Base-by-base conservation (phyloP, 805 yeast genomes). In the Saccharomycopsis oosterbeekiorum region DNA sequence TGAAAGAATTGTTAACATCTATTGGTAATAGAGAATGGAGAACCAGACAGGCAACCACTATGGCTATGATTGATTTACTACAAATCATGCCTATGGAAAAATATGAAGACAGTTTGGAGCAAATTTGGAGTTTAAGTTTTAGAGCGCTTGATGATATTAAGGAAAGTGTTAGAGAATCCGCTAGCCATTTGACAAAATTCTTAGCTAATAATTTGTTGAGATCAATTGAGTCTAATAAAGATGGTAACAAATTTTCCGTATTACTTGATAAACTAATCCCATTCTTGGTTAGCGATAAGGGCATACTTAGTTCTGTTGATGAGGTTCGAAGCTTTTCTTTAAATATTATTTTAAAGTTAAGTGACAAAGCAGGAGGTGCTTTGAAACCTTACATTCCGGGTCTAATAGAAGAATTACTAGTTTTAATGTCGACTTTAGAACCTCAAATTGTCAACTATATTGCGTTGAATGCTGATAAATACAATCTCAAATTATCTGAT, bases 71-170 rank as follows among this genome's bases (percentile, higher is more conserved):
- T 39, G 91, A 89, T 65, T 72, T 93, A 19, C 71, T 94, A 14
- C 87, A 84, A 64, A 78, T 84, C n/a, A 67, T 82, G 26, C 51
- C 54, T 11, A 56, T 66, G 53, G 83, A 80, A 11, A 74, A 70
- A 14, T 86, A 85, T 67, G 81, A 81, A 42, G 65, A 69, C 11
- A 68, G 74, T 10, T 68, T 87, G 62, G 86, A 88, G 62, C 84
- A 83, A 4, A 82, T 93, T 39, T 93, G 97, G 97, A 77, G 80
- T 4, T 85, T 89, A 88, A 85, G 92, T 57, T 92, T 93, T 74
- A 80, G 99, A 68, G 82, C 83, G 0, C 82, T 93, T 81, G 99
- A 93, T 74, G 98, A 93, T 74, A 89, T 93, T 62, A 94, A 94
- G 71, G 97, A 89, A 42, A 88, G 96, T 73, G 97, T 94, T 2